Evolutionary conservation across 495 filamentous ascomycete species (phyloP).

Genomic region (Trichocladium antarcticum): DNA sequence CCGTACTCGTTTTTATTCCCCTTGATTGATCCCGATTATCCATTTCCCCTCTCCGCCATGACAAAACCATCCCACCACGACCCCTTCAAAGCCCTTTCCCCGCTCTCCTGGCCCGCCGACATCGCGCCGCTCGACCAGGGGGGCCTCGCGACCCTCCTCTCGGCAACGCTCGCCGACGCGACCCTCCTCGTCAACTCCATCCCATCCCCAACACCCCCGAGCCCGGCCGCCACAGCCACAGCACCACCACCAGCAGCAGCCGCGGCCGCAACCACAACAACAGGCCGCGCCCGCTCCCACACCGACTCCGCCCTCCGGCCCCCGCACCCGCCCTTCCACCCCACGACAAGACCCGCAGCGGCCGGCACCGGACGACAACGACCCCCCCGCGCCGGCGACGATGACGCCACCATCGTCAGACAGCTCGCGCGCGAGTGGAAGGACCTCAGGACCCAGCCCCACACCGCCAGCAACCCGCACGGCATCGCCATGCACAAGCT

Average conservation of each 20-base stretch:
- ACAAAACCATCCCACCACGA: constrained; percentile 38
- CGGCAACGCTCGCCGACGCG: constrained; percentile 48
- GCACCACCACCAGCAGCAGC: not conserved
- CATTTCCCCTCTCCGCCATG: no score
- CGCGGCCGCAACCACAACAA: no score
- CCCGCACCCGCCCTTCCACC: not conserved
- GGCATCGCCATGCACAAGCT: constrained; percentile 73
- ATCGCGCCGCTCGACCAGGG: constrained; percentile 37
- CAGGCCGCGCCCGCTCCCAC: constrained; percentile 20
- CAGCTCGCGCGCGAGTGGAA: constrained; percentile 81
- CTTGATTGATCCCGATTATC: no score
- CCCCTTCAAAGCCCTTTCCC: constrained; percentile 62
- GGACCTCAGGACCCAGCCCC: constrained; percentile 55
- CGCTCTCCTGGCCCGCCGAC: constrained; percentile 50
- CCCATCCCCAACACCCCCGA: constrained; percentile 29
- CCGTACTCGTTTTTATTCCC: no score
- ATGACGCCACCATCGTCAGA: no score
- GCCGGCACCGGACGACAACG: not conserved
- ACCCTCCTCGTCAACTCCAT: constrained; percentile 68
- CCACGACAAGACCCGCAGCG: not conserved
- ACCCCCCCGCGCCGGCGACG: not conserved
- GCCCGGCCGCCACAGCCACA: not conserved
- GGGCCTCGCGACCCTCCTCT: constrained; percentile 45
- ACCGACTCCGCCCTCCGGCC: constrained; percentile 24
- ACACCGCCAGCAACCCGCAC: constrained; percentile 69